Evolutionary conservation across 306 rosid genomes (phyloP), one percentile per base, ranked within the genome.

Genomic region (Prunus mira): DNA sequence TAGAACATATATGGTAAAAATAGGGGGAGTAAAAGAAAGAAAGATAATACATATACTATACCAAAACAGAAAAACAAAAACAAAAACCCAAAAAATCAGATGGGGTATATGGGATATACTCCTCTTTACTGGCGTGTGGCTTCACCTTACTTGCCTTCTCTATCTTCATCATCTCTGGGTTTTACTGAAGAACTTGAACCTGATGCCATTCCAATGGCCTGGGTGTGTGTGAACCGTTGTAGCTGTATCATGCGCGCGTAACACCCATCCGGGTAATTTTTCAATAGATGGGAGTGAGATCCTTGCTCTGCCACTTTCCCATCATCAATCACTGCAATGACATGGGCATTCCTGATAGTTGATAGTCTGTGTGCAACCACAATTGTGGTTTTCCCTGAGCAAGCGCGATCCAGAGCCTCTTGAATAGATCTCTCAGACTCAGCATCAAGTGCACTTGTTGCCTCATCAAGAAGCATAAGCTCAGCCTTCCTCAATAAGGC

Each of bases 261-360:
- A 67, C 96, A 89, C 82, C 99, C 99, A 64, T 95, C 99, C 0
- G 95, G 86, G 78, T 87, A 77, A 85, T 95, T 95, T 74, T 95
- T 95, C 87, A 95, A 74, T 78, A 95, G 85, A 60, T 95, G 97
- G n/a, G 95, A 90, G 73, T 95, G 99, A 0, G 99, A 92, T 61
- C 99, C 99, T 89, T 95, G 99, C 72, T 95, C 99, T 14, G 97
- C 89, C 71, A 95, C 99, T 81, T 95, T 95, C 57, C 97, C 99
- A 79, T 95, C 99, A 81, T 95, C 99, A 71, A 95, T 90, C 87
- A 95, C 99, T 3, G 97, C 97, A 84, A 95, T 90, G 49, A 88
- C 58, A 80, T 83, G 86, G 2, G 97, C 99, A 78, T 89, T 95
- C 46, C 99, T 87, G 25, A 95, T 89, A 6, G 99, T 95, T 12